phyloP scores from a whole-genome alignment of 2,329 filamentous ascomycete genomes.

The Fusarium compactum region DNA sequence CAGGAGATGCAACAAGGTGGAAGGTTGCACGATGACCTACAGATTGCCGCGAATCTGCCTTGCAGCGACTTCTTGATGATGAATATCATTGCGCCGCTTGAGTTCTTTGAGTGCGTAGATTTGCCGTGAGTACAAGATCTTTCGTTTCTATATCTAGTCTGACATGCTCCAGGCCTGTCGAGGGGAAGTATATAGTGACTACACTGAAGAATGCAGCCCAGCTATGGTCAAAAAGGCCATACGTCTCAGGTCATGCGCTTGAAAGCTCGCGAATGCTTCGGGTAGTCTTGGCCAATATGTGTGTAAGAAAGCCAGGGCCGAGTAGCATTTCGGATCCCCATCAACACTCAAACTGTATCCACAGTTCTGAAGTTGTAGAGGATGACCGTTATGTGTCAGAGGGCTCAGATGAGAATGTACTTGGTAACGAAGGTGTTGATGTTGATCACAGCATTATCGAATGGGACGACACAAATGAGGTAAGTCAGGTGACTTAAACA shows the following conservation, averaged over 20 bases:
- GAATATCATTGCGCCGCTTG: constrained; percentile 11
- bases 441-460: neutral
- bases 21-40: constrained; percentile 7
- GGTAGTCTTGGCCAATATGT: neutral
- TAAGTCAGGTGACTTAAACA: too few species aligned
- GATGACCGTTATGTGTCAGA: rapidly evolving
- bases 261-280: constrained; percentile 3
- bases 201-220: neutral
- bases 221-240: constrained; percentile 12
- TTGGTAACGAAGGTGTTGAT: neutral
- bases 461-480: too few species aligned
- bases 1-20: constrained; percentile 23
- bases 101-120: constrained; percentile 17
- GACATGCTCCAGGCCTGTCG: neutral
- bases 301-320: neutral
- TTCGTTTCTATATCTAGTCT: neutral
- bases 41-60: neutral
- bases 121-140: constrained; percentile 4
- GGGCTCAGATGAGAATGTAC: rapidly evolving
- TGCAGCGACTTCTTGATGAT: constrained; percentile 17
- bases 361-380: too few species aligned
- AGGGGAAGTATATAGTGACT: rapidly evolving
- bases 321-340: neutral
- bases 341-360: rapidly evolving
- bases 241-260: neutral